Percentiles rank a stretch among this genome's conserved stretches.
phyloP scores from a whole-genome alignment of 768 basidiomycete genomes.

The Rhizopogon rudus region DNA sequence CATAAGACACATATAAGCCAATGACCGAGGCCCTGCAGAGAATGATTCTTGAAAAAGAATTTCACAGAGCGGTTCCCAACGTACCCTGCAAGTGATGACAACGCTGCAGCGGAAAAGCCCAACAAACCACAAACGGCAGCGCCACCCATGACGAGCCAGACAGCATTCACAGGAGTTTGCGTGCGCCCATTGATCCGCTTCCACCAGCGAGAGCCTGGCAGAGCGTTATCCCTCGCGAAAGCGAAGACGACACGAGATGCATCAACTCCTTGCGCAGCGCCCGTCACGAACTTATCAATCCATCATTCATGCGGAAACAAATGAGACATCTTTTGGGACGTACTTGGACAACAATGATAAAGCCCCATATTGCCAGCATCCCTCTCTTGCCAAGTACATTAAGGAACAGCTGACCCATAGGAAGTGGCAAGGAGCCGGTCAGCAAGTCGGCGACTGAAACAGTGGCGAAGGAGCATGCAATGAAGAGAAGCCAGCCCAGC shows the following conservation, averaged over 20 bases:
- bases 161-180: slow-evolving; percentile 70
- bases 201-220: slow-evolving; percentile 71
- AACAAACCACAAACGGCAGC: slow-evolving; percentile 57
- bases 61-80: slow-evolving; percentile 9
- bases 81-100: slow-evolving; percentile 65
- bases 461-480: slow-evolving; percentile 63
- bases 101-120: slow-evolving; percentile 59
- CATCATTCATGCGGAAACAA: background rate
- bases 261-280: slow-evolving; percentile 70
- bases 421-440: slow-evolving; percentile 46
- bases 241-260: slow-evolving; percentile 74
- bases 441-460: slow-evolving; percentile 49
- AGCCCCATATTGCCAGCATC: slow-evolving; percentile 69
- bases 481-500: slow-evolving; percentile 62
- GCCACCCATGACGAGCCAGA: slow-evolving; percentile 63
- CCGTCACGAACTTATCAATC: slow-evolving; percentile 53
- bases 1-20: slow-evolving; percentile 63
- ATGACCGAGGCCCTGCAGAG: slow-evolving; percentile 59
- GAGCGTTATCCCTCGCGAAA: slow-evolving; percentile 68
- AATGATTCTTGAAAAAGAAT: background rate
- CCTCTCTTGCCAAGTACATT: slow-evolving; percentile 61
- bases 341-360: slow-evolving; percentile 61
- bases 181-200: slow-evolving; percentile 54
- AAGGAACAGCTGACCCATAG: slow-evolving; percentile 70
- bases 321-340: background rate